Evolutionary conservation across 495 filamentous ascomycete genomes (phyloP).

Genomic region (Penicillium silybi): DNA sequence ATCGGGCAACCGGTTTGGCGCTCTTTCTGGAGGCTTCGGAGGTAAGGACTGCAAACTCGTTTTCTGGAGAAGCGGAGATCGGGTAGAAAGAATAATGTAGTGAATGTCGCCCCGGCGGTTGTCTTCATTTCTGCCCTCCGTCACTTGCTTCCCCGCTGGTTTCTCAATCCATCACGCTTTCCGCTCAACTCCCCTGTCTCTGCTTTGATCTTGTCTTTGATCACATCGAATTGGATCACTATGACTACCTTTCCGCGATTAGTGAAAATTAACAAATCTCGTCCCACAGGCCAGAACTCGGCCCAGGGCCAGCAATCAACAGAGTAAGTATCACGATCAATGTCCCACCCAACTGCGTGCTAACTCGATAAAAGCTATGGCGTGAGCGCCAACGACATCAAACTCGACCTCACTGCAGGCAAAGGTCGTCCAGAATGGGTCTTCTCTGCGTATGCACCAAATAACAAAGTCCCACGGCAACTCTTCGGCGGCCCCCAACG

Average conservation of each 20-base stretch:
- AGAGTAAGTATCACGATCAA: conserved; percentile 22
- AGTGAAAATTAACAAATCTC: neutral
- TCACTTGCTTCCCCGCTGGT: neutral
- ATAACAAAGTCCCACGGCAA: conserved; percentile 65
- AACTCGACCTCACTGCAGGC: conserved; percentile 53
- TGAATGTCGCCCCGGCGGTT: neutral
- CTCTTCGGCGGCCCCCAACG: conserved; percentile 74
- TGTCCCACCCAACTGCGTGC: neutral
- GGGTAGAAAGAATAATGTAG: neutral
- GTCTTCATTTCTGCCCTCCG: neutral
- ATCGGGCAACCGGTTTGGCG: conserved; percentile 43
- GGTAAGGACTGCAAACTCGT: conserved; percentile 24
- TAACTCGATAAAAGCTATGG: conserved; percentile 39
- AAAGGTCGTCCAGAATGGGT: conserved; percentile 73
- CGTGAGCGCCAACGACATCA: conserved; percentile 54
- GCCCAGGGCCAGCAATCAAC: conserved; percentile 13
- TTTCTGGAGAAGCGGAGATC: neutral
- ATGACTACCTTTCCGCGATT: neutral
- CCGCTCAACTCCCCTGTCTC: neutral
- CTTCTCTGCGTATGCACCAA: conserved; percentile 78
- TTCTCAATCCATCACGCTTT: neutral
- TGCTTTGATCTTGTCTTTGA: neutral
- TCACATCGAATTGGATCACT: neutral
- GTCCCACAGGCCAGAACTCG: neutral
- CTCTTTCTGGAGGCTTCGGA: conserved; percentile 34